Evolutionary conservation across 257 asterid genomes (phyloP), one percentile per base, ranked within the genome.

Genomic region (Lycium ferocissimum): DNA sequence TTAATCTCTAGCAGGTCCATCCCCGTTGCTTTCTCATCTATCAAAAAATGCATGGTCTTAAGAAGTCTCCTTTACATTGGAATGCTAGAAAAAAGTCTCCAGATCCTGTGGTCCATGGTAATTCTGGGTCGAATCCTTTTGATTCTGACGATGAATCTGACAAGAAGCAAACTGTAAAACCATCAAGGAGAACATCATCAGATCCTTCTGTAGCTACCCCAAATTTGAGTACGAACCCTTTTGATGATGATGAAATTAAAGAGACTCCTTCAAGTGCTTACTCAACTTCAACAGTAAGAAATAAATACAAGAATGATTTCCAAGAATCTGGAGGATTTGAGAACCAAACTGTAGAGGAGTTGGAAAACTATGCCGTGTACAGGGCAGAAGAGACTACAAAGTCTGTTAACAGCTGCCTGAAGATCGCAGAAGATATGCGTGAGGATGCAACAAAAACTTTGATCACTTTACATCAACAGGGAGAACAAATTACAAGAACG

Each of bases 371-470:
- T 89, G 90, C 94, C 22, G 95, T 88, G 7, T 89, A 94, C 80
- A 93, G 91, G 90, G 94, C 99, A 83, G 95, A 95, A 87, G 98
- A 95, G 84, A 94, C 96, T 59, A 95, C 99, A 35, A 89, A 91
- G 76, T 83, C 90, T 17, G 98, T 91, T 72, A 92, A 94, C 37
- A 84, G 87, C 83, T 93, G 99, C 89, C 90, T 97, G 85, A 97
- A 93, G 94, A 90, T 97, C 88, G 99, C 98, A 6, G 98, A 93
- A 89, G 99, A 92, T 82, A 95, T 97, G 45, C 90, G 99, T 84
- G 97, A 95, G 89, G 96, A 90, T 88, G 98, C 95, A 79, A 92
- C 99, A 51, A 93, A 92, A 85, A 97, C 98, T 56, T 81, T 97
- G 90, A 93, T 92, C 38, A 91, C 93, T 66, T 81, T 97, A 86